Conservation (phyloP, 805 yeast genomes). For the Blastobotrys robertii region DNA sequence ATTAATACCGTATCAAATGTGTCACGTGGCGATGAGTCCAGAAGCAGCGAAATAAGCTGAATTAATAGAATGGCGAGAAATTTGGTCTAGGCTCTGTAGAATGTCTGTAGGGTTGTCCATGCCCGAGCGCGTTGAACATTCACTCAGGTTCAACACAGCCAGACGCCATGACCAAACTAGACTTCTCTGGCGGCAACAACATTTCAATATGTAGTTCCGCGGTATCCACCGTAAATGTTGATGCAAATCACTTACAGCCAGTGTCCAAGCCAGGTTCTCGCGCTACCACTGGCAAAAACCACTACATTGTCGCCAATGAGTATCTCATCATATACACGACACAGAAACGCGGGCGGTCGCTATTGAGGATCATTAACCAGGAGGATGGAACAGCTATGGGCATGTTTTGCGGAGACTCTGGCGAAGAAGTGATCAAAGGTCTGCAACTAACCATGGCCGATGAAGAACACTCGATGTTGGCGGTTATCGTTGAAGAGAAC, state of each 20-base stretch:
- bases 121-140: no score
- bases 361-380: no score
- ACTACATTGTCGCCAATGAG: conserved; percentile 9
- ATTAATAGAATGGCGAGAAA: background rate
- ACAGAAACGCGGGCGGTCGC: conserved; percentile 12
- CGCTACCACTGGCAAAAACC: conserved; percentile 2
- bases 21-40: no score
- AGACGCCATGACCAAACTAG: background rate
- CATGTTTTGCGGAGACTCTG: background rate
- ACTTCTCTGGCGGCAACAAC: conserved; percentile 1
- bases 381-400: no score
- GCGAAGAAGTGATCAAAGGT: conserved; percentile 1
- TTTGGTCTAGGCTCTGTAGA: no score
- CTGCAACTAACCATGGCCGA: conserved; percentile 1
- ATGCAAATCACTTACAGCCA: conserved; percentile 4
- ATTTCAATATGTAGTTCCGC: background rate
- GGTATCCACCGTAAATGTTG: background rate
- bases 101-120: no score
- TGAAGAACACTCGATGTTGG: background rate
- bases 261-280: conserved; percentile 12
- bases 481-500: conserved; percentile 4
- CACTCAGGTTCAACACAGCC: background rate
- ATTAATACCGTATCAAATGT: no score
- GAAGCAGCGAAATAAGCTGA: conserved; percentile 2
- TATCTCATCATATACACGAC: conserved; percentile 16